phyloP scores from a whole-genome alignment of 164 flowering plant species.

The Aristolochia fimbriata region DNA sequence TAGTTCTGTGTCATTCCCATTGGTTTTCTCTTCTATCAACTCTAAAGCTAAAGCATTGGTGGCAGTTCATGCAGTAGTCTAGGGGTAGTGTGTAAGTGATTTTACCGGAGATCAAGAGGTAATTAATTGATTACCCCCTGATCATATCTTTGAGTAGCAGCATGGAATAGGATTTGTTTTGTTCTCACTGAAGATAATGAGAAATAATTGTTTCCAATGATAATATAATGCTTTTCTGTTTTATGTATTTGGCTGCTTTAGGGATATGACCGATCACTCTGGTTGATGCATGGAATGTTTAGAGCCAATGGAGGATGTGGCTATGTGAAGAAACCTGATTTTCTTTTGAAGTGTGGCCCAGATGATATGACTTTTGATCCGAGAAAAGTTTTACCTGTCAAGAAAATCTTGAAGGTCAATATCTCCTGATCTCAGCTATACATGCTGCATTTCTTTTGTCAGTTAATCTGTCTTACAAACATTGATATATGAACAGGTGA shows the following conservation, averaged over 20 bases:
- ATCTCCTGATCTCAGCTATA: not conserved
- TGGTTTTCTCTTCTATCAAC: too few relatives aligned
- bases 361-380: conserved; percentile 31
- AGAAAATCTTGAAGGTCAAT: conserved; percentile 33
- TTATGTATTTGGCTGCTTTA: conserved; percentile 1
- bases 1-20: too few relatives aligned
- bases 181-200: not conserved
- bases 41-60: too few relatives aligned
- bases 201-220: too few relatives aligned
- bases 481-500: conserved; percentile 21
- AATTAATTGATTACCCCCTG: too few relatives aligned
- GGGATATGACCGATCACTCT: conserved; percentile 44
- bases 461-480: not conserved
- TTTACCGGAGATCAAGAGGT: too few relatives aligned
- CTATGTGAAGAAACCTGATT: conserved; percentile 46
- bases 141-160: too few relatives aligned
- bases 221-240: not conserved
- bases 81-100: too few relatives aligned
- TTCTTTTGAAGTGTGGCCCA: conserved; percentile 21
- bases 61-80: too few relatives aligned
- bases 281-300: conserved; percentile 65
- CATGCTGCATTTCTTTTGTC: not conserved
- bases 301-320: conserved; percentile 56
- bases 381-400: conserved; percentile 16
- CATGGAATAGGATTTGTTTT: not conserved